Base-by-base conservation (phyloP, 441 rosid genomes). In the Theobroma grandiflorum region DNA sequence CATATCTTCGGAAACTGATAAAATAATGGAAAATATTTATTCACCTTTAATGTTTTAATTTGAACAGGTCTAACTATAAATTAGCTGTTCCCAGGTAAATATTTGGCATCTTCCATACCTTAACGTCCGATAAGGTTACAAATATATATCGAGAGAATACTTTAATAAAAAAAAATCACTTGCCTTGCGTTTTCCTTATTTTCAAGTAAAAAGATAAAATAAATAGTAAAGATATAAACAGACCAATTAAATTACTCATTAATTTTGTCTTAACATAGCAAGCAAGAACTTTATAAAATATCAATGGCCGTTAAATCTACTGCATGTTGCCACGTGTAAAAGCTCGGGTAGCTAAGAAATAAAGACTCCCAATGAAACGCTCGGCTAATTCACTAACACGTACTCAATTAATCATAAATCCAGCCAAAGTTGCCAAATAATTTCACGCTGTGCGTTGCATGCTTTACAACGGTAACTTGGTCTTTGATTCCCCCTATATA, bases 271-370 rank as follows among this genome's bases (percentile, higher is more conserved):
- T 50, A 50, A 50, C 15, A 40, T 1, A 0, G 53, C 4, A 49
- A 31, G 59, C 40, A 31, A 70, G 35, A 62, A 62, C 5, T 62
- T 31, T 33, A 72, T 38, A 72, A 50, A 52, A 4, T 72, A 35
- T 72, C 62, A 40, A 52, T 71, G 66, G 82, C 89, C 92, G 94
- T 90, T 89, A 84, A 83, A 50, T 91, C 86, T 59, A 75, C 52
- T 85, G 88, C 92, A 90, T 90, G 94, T 73, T 9, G 86, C 88
- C 18, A 91, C 92, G 92, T 91, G 92, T 85, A 86, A 76, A 53
- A 22, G 52, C 69, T 64, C 50, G 15, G 6, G 40, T 67, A 66
- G 38, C 78, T 37, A 47, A 59, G 66, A 66, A 62, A 18, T 71
- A 80, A 88, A 64, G 81, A 67, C 80, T 38, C 70, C 73, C 75